Conservation (phyloP, 495 filamentous ascomycete species). For the Haplographium delicatum region DNA sequence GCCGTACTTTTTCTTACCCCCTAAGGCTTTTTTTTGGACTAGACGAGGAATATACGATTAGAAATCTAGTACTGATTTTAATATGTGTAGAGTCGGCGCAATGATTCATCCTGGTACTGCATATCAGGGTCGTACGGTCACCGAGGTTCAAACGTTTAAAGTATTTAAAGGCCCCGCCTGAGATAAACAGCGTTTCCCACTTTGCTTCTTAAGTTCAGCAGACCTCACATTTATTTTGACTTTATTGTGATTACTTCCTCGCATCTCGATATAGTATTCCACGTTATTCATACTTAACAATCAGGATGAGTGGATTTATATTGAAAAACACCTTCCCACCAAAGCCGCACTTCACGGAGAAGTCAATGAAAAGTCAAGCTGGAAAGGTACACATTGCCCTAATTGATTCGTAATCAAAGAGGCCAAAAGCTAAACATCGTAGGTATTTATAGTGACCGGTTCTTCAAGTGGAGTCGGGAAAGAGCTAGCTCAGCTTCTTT, state of each 20-base stretch:
- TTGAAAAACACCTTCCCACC: slow-evolving; percentile 3
- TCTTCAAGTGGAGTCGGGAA: slow-evolving; percentile 50
- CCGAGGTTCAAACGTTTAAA: neutral
- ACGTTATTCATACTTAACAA: neutral
- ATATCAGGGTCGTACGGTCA: neutral
- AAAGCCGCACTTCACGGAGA: slow-evolving; percentile 3
- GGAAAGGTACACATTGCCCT: neutral
- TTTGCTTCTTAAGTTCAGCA: neutral
- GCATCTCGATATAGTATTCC: neutral
- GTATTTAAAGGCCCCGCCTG: neutral
- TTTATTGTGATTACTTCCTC: neutral
- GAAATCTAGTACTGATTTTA: too few species aligned
- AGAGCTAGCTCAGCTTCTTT: slow-evolving; percentile 56
- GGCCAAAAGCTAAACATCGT: neutral
- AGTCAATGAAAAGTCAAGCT: neutral
- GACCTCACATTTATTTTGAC: neutral
- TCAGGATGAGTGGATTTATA: neutral
- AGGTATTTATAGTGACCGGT: slow-evolving; percentile 16
- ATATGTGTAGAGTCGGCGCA: neutral
- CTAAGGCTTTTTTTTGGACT: too few species aligned
- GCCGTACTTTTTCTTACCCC: too few species aligned
- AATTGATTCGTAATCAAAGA: neutral
- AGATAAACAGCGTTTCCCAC: neutral
- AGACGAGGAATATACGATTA: too few species aligned
- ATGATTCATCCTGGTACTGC: neutral